Percentiles rank a stretch among this genome's conserved stretches.
These are phyloP conservation scores for Botrytis deweyae DNA, from an alignment of 2,329 filamentous ascomycete species.

Conservation along the genomic window DNA sequence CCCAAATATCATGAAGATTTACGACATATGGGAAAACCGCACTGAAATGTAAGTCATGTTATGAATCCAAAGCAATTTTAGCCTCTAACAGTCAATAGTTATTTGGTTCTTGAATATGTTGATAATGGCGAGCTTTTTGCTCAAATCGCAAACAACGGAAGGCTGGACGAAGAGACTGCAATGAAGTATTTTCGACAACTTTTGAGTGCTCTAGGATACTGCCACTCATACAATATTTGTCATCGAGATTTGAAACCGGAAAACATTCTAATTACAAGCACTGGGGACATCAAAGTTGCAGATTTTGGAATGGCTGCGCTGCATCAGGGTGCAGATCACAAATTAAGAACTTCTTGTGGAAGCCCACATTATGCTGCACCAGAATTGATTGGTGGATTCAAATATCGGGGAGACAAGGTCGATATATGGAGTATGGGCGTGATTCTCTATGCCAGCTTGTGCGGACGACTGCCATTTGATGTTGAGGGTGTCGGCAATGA, in stretches of 20 bases:
- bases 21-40: conserved; percentile 97
- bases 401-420: conserved; percentile 80
- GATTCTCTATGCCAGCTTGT: conserved; percentile 84
- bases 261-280: conserved; percentile 82
- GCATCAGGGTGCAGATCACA: conserved; percentile 73
- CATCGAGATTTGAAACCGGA: conserved; percentile 96
- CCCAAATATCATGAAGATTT: conserved; percentile 88
- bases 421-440: conserved; percentile 96
- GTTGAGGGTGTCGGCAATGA: conserved; percentile 33
- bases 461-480: conserved; percentile 81
- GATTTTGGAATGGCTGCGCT: conserved; percentile 98
- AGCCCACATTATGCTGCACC: conserved; percentile 97
- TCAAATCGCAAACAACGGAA: conserved; percentile 73
- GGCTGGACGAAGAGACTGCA: conserved; percentile 76
- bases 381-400: conserved; percentile 75
- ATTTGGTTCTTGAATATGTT: conserved; percentile 91
- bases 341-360: conserved; percentile 85
- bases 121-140: conserved; percentile 71
- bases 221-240: conserved; percentile 91
- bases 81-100: conserved; percentile 54
- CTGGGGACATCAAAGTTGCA: conserved; percentile 83
- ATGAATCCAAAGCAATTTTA: conserved; percentile 24
- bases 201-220: conserved; percentile 87
- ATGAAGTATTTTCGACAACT: conserved; percentile 90
- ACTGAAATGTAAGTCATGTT: conserved; percentile 75